phyloP scores from a whole-genome alignment of 352 stramenopile species.

The Albugo laibachii region DNA sequence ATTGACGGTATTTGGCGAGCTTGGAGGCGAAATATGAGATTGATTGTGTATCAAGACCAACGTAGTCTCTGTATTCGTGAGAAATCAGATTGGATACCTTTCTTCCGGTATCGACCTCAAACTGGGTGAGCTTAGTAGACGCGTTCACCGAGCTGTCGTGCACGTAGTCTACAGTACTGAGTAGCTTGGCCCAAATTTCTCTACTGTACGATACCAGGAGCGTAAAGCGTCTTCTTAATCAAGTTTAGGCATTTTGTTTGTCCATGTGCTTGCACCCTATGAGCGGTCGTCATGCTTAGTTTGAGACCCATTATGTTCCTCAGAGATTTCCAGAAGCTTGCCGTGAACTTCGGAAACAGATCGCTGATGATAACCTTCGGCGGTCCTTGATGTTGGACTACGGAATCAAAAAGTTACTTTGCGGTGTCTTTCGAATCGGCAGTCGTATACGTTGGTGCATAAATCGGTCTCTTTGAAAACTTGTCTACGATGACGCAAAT shows the following conservation, averaged over 20 bases:
- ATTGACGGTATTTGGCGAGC: conserved; percentile 1
- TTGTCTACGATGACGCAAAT: conserved; percentile 6
- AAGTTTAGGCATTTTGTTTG: conserved; percentile 4
- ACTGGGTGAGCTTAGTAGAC: conserved; percentile 7
- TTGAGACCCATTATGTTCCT: conserved; percentile 5
- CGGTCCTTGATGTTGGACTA: conserved; percentile 7
- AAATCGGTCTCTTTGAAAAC: conserved; percentile 8
- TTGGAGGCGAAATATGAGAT: not conserved
- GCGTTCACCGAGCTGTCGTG: conserved; percentile 6
- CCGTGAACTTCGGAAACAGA: conserved; percentile 10
- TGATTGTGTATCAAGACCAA: not conserved
- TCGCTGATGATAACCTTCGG: conserved; percentile 8
- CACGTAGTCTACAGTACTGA: conserved; percentile 11
- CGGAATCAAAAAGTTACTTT: conserved; percentile 6
- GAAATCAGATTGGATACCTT: not conserved
- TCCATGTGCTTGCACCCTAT: conserved; percentile 4
- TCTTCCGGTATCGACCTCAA: conserved; percentile 11
- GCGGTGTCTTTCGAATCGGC: not conserved
- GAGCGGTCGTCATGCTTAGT: conserved; percentile 2
- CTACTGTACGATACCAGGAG: conserved; percentile 8
- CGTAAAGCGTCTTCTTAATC: conserved; percentile 5
- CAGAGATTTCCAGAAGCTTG: conserved; percentile 2
- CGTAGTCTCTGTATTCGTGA: not conserved
- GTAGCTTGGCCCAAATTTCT: conserved; percentile 5
- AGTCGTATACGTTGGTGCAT: conserved; percentile 3